phyloP scores from a whole-genome alignment of 1,284 basidiomycete genomes.

The Ceratobasidium sp. region DNA sequence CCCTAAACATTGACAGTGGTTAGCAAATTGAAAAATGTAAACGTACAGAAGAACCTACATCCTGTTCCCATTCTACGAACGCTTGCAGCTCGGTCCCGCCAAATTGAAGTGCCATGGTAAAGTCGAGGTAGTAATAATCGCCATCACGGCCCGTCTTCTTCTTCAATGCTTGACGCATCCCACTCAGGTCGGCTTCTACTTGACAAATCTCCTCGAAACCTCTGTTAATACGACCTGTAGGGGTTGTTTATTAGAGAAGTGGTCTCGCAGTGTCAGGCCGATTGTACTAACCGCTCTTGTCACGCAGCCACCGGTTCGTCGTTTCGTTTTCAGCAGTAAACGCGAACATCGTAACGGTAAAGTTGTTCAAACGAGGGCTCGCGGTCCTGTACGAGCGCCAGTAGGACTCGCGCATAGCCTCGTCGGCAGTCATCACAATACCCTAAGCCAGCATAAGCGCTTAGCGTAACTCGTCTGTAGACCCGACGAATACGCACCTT shows the following conservation, averaged over 20 bases:
- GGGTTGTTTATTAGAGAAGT: not conserved
- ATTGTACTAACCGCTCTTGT: slow-evolving; percentile 12
- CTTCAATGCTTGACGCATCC: slow-evolving; percentile 40
- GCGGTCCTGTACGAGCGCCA: slow-evolving; percentile 41
- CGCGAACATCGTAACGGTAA: slow-evolving; percentile 39
- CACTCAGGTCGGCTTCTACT: slow-evolving; percentile 39
- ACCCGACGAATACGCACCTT: slow-evolving; percentile 6
- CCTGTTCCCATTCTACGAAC: slow-evolving; percentile 43
- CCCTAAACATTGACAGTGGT: not conserved
- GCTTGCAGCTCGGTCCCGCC: slow-evolving; percentile 43
- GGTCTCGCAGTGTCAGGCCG: too few species aligned
- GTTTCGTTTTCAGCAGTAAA: slow-evolving; percentile 17
- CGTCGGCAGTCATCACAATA: slow-evolving; percentile 37
- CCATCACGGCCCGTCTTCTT: slow-evolving; percentile 36
- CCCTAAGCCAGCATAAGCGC: not conserved
- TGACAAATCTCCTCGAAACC: slow-evolving; percentile 40
- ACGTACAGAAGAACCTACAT: slow-evolving; percentile 6
- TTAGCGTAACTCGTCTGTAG: not conserved
- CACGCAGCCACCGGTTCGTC: slow-evolving; percentile 31
- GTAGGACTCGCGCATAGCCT: slow-evolving; percentile 41
- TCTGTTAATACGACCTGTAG: slow-evolving; percentile 28
- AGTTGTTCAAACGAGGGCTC: slow-evolving; percentile 31
- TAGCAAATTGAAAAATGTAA: not conserved
- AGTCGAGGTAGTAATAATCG: slow-evolving; percentile 40
- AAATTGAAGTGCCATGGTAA: slow-evolving; percentile 42